These are phyloP conservation scores for Alternaria brassicicola DNA, from an alignment of 2,329 filamentous ascomycete genomes.

Conservation along the genomic window DNA sequence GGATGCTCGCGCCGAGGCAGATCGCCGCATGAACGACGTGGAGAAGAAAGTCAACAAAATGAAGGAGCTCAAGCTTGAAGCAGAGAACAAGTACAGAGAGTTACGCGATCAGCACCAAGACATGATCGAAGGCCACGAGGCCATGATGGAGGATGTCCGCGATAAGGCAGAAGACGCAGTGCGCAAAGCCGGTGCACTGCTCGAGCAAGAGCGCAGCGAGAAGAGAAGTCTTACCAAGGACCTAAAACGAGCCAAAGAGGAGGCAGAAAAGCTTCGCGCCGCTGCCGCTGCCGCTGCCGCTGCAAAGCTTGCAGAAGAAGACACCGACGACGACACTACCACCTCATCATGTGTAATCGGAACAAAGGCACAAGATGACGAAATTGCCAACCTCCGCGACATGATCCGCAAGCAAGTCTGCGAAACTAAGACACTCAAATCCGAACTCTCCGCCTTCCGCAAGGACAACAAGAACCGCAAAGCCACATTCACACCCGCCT, in stretches of 20 bases:
- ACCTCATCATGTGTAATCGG: conserved; percentile 12
- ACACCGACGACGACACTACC: conserved; percentile 20
- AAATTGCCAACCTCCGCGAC: conserved; percentile 35
- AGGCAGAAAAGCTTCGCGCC: conserved; percentile 28
- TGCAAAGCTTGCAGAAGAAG: conserved; percentile 15
- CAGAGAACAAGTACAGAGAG: conserved; percentile 33
- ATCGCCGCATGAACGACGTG: conserved; percentile 35
- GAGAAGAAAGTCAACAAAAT: conserved; percentile 40
- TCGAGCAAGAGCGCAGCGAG: conserved; percentile 43
- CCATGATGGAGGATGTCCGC: conserved; percentile 36
- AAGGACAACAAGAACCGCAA: conserved; percentile 26
- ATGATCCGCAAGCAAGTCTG: conserved; percentile 36
- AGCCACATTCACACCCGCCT: conserved; percentile 13
- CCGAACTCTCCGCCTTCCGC: conserved; percentile 19
- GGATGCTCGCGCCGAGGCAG: conserved; percentile 34
- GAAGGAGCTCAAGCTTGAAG: conserved; percentile 36
- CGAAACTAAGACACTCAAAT: conserved; percentile 33
- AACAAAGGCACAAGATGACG: conserved; percentile 28
- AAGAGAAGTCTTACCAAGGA: conserved; percentile 38
- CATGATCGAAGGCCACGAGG: conserved; percentile 34
- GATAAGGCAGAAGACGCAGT: conserved; percentile 46
- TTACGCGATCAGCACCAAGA: conserved; percentile 37
- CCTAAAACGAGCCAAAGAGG: conserved; percentile 29
- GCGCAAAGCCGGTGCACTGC: conserved; percentile 39
- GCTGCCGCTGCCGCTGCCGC: conserved; percentile 19